Percentiles rank a stretch among this genome's conserved stretches.
Evolutionary conservation across 208 protist genomes (phyloP).

Genomic region (Leishmania amazonensis): DNA sequence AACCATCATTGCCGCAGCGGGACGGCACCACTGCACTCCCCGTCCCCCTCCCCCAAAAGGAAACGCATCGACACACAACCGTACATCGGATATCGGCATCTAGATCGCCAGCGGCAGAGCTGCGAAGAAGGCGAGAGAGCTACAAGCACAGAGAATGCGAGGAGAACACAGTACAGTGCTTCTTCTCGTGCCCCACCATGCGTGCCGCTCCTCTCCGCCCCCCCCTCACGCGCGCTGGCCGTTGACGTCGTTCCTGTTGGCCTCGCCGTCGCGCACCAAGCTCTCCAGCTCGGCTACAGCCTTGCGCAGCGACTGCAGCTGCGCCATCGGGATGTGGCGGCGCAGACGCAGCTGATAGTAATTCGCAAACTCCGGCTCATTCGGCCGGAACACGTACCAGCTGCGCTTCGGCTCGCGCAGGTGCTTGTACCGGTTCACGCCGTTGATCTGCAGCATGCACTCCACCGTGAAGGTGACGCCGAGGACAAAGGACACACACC

Average conservation of each 20-base stretch:
- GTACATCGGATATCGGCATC: background rate
- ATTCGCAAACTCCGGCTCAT: constrained; percentile 48
- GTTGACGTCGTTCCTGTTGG: background rate
- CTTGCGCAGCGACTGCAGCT: constrained; percentile 49
- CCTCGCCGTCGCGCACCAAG: background rate
- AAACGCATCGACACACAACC: background rate
- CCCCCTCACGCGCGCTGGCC: background rate
- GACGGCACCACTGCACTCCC: background rate
- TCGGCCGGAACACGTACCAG: constrained; percentile 69
- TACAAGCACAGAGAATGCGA: background rate
- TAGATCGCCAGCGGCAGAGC: background rate
- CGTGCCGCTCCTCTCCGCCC: background rate
- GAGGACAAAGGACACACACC: constrained; percentile 57
- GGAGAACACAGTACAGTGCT: background rate
- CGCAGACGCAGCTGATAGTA: constrained; percentile 69
- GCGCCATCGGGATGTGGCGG: constrained; percentile 51
- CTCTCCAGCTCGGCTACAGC: constrained; percentile 29
- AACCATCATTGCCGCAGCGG: background rate
- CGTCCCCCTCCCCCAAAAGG: too few relatives aligned
- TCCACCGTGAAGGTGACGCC: constrained; percentile 63
- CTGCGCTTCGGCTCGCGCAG: constrained; percentile 53
- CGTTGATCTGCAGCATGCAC: constrained; percentile 33
- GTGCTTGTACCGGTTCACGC: constrained; percentile 27
- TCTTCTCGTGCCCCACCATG: background rate
- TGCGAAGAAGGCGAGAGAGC: background rate